Evolutionary conservation across 1,284 basidiomycete genomes (phyloP), one percentile per base, ranked within the genome.

Genomic region (Cystobasidiaceae sp.): DNA sequence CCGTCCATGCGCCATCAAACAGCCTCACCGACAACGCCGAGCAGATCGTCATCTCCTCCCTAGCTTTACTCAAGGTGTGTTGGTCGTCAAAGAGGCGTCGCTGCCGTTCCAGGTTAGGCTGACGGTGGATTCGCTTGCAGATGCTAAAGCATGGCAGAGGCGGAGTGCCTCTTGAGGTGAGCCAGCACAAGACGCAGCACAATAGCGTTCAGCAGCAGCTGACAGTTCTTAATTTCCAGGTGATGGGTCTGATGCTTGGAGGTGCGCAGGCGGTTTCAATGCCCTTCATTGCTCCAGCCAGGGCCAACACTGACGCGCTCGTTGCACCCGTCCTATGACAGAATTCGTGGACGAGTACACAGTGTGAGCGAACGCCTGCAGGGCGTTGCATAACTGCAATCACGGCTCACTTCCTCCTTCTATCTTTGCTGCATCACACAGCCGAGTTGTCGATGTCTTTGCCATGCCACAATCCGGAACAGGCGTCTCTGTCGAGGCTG

Each of bases 391-490:
- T 37, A 25, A 39, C 34, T 62, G 48, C 27, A 46, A 41, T n/a
- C 5, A 54, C 37, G 41, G 13, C 39, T 21, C 19, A 11, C 33
- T 2, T 27, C 41, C 3, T 27, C 48, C 21, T 25, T 27, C 39
- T 17, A 28, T 46, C 46, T 30, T 33, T 33, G 4, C 25, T 76
- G 17, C 44, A 30, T 30, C 46, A n/a, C 64, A 77, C 75, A 78
- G 81, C 50, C 79, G 94, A 76, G 93, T 97, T 60, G 89, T 97
- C 75, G 96, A 99, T 76, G 96, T 99, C 68, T 99, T 98, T 75
- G 96, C 96, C 48, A 99, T 99, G 96, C 96, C 96, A 34, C 96
- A 99, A 75, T 93, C 91, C 19, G 96, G 96, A 70, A 98, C 96
- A 17, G 96, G 93, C 0, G 94, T 99, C 50, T 94, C 91, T 59